Evolutionary conservation across 2,329 filamentous ascomycete genomes (phyloP), one percentile per base, ranked within the genome.

Genomic region (Domatiomyces globalis): DNA sequence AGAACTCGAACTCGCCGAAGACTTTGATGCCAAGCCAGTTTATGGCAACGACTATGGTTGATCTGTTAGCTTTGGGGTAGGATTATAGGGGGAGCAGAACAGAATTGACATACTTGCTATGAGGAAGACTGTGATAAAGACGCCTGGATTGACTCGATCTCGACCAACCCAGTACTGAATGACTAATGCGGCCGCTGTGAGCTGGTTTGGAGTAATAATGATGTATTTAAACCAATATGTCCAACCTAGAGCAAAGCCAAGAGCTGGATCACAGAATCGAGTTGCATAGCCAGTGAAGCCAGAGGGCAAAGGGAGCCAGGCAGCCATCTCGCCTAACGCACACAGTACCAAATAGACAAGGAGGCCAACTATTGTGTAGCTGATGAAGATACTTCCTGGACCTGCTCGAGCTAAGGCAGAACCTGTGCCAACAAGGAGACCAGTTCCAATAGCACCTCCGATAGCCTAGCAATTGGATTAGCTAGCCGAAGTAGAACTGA

Each of bases 341-440:
- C 81, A 81, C 84, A 92, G 88, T 59, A 92, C 85, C 43, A 87
- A 70, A 67, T 81, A 92, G 58, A 90, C 86, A 54, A 92, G 62
- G 47, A 71, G 68, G 46, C 70, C 70, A 45, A 71, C 67, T 50
- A 68, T 62, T 4, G 66, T 60, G 58, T 72, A 72, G 5, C 68
- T 68, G 45, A 72, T 71, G 27, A 72, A 61, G 39, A 72, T 65
- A 2, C 69, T 61, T 12, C 62, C 69, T 18, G 69, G 69, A 59
- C 68, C 67, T 10, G 67, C 69, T 57, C 67, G 67, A 46, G 56
- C 56, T 65, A 94, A 71, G 12, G 86, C 81, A 52, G 72, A 73
- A 49, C 85, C 87, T 0, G 86, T 90, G 25, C 86, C 84, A 43
- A 95, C 68, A 53, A 71, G 67, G 44, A 70, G 57, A 49, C 68